A percentile compares a stretch with the other conserved stretches of the same genome.
These are phyloP conservation scores for Epichloe baconii DNA, from an alignment of 2,329 filamentous ascomycete species.

Conservation along the genomic window DNA sequence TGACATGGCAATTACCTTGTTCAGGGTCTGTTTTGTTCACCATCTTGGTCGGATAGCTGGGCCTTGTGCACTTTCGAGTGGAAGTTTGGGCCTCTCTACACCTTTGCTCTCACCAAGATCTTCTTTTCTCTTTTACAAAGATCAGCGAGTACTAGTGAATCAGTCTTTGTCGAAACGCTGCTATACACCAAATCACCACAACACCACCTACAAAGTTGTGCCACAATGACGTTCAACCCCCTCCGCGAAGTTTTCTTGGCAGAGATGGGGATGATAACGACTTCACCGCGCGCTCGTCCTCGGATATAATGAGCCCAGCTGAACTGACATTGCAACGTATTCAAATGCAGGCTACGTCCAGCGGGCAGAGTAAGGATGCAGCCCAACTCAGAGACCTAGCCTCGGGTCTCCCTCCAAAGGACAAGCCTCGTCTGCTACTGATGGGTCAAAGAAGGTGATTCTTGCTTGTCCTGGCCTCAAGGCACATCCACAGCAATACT, in stretches of 20 bases:
- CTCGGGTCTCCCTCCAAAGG: constrained; percentile 36
- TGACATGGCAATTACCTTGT: background rate
- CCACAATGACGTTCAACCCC: constrained; percentile 21
- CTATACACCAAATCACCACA: background rate
- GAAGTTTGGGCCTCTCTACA: background rate
- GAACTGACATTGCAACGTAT: constrained; percentile 51
- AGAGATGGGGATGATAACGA: constrained; percentile 12
- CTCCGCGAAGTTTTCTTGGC: constrained; percentile 14
- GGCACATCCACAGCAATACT: background rate
- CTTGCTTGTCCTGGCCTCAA: background rate
- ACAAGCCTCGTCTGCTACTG: constrained; percentile 74
- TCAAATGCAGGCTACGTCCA: constrained; percentile 45
- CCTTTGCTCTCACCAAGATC: background rate
- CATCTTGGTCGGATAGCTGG: background rate
- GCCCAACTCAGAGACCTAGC: constrained; percentile 31
- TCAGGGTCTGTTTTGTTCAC: background rate
- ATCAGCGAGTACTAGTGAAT: background rate
- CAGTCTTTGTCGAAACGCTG: background rate
- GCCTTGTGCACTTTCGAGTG: background rate
- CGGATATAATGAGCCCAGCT: constrained; percentile 38
- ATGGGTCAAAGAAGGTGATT: constrained; percentile 89
- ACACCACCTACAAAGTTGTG: background rate
- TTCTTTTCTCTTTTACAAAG: background rate
- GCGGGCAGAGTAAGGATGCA: constrained; percentile 36
- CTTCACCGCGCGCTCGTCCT: constrained; percentile 16